Base-by-base conservation (phyloP, 176 grass and related monocot genomes). In the Oryza meyeriana region DNA sequence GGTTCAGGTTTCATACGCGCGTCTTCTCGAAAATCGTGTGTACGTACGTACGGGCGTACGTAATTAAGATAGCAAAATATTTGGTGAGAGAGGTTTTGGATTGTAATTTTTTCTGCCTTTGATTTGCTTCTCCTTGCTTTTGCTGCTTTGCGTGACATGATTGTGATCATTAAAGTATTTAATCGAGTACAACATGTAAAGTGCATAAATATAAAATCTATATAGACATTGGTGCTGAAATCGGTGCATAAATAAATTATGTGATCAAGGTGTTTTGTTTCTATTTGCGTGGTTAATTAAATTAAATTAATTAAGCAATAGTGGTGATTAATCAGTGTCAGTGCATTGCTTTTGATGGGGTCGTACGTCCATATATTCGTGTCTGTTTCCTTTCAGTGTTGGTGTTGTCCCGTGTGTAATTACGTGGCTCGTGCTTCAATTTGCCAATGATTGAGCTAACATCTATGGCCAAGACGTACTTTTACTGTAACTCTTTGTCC, bases 361-460 rank as follows among this genome's bases (percentile, higher is more conserved):
- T 63, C 65, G 26, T 16, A 18, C 18, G 22, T 2, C 18, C 38
- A 79, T 42, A 4, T 22, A 63, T 82, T 64, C 36, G 80, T 48
- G 69, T 58, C 32, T 76, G 64, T 29, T 44, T 76, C 76, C 85
- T 36, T 24, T 28, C 42, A 41, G 42, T 66, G 64, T 42, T 44
- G 64, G 25, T 29, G 64, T 41, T 69, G 62, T 85, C 77, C 87
- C 41, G 64, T 40, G 8, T 25, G 22, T 25, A 59, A 59, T 25
- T 59, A 12, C 64, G 26, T 65, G 26, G 64, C 55, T 75, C 71
- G 27, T 72, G 71, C 32, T 75, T 81, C 77, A 76, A 76, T 71
- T 76, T 64, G 71, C 26, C 5, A 61, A 76, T 85, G 40, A 89
- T 76, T 81, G 71, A 64, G 68, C 20, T 72, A 27, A 24, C 69